Conservation (phyloP, 768 basidiomycete species). For the Rossbeevera mucosa region DNA sequence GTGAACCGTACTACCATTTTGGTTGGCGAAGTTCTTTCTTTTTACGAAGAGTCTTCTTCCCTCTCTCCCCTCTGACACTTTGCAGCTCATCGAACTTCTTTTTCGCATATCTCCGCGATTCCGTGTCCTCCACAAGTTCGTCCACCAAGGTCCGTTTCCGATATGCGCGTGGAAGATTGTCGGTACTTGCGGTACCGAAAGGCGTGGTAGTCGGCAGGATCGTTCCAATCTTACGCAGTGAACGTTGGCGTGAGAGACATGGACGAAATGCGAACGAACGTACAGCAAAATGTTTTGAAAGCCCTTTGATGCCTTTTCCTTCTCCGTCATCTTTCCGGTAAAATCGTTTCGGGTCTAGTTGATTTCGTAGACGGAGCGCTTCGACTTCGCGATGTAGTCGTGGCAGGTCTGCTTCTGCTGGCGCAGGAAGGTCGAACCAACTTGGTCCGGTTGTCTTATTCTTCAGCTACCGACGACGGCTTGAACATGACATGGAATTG, state of each 20-base stretch:
- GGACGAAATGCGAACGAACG: conserved; percentile 21
- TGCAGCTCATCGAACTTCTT: conserved; percentile 83
- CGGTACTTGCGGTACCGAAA: conserved; percentile 62
- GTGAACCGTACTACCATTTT: conserved; percentile 55
- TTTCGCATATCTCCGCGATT: conserved; percentile 85
- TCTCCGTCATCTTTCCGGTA: conserved; percentile 85
- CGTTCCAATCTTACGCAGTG: conserved; percentile 62
- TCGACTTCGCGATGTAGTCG: conserved; percentile 81
- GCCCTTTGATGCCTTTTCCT: conserved; percentile 75
- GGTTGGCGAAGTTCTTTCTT: conserved; percentile 57
- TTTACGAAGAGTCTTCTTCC: conserved; percentile 63
- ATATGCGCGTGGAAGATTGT: conserved; percentile 65
- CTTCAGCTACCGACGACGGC: conserved; percentile 45
- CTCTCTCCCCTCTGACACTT: conserved; percentile 58
- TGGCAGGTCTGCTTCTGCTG: conserved; percentile 73
- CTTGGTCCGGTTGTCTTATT: conserved; percentile 69
- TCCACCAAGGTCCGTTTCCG: conserved; percentile 84
- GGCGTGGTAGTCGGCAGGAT: conserved; percentile 67
- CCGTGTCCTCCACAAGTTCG: conserved; percentile 84
- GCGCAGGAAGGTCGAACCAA: conserved; percentile 89
- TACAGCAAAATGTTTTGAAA: conserved; percentile 90
- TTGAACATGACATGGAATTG: not conserved
- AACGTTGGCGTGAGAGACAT: conserved; percentile 6
- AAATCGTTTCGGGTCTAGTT: conserved; percentile 89
- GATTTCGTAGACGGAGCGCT: conserved; percentile 78